Evolutionary conservation across 2,329 filamentous ascomycete species (phyloP).

Genomic region (Diplocarpon rosae): DNA sequence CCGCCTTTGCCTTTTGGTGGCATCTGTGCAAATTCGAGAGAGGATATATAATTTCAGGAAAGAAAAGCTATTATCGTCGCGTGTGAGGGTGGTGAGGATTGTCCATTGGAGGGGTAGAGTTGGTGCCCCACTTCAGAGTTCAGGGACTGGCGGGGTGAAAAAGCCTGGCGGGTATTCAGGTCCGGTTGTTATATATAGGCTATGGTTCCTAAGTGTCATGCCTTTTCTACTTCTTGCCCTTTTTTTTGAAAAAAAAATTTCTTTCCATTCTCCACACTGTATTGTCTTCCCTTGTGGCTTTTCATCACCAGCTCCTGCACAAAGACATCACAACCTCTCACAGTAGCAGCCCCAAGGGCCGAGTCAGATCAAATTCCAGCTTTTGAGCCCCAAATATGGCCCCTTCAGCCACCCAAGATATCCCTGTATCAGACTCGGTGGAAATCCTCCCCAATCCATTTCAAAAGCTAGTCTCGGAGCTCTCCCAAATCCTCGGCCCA

Average conservation of each 20-base stretch:
- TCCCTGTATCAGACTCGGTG: neutral
- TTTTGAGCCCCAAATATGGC: neutral
- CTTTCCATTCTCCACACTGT: too few species aligned
- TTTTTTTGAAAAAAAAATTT: too few species aligned
- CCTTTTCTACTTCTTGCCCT: too few species aligned
- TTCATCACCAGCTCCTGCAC: too few species aligned
- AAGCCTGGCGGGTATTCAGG: neutral
- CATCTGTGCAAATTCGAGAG: conserved; percentile 14
- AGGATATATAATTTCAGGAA: neutral
- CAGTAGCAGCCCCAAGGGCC: too few species aligned
- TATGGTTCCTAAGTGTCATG: too few species aligned
- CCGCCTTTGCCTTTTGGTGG: conserved; percentile 24
- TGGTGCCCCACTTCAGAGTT: neutral
- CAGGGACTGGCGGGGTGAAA: neutral
- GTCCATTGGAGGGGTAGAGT: conserved; percentile 7
- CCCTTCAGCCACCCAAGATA: conserved; percentile 7
- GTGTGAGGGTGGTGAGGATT: neutral
- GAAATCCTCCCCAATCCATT: conserved; percentile 38
- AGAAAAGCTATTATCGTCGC: neutral
- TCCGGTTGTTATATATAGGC: too few species aligned
- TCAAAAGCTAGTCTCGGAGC: conserved; percentile 58
- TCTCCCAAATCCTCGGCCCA: conserved; percentile 66
- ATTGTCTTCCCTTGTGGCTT: too few species aligned
- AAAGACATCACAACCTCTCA: too few species aligned
- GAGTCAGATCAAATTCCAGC: neutral